Conservation (phyloP, 2,329 filamentous ascomycete genomes). For the Leptosphaerulina australis region DNA sequence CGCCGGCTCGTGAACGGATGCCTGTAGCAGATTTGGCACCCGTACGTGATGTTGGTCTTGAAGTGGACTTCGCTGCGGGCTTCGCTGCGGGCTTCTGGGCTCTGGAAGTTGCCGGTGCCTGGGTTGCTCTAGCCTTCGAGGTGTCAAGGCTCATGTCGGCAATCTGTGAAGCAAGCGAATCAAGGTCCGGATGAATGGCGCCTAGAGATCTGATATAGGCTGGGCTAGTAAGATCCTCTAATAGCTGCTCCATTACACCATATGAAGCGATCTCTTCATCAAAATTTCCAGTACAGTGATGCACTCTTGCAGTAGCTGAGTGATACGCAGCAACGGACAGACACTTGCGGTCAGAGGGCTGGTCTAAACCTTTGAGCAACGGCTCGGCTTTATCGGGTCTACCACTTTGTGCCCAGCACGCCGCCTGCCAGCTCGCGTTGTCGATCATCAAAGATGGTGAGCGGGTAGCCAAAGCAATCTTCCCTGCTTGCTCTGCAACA, state of each 20-base stretch:
- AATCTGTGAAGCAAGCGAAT: slow-evolving; percentile 52
- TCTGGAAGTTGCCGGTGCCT: slow-evolving; percentile 24
- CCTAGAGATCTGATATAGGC: slow-evolving; percentile 40
- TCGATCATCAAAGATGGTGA: slow-evolving; percentile 62
- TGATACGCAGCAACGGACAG: slow-evolving; percentile 60
- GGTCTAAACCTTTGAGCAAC: slow-evolving; percentile 61
- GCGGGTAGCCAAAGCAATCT: slow-evolving; percentile 72
- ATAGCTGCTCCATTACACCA: slow-evolving; percentile 54
- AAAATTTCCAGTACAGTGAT: slow-evolving; percentile 55
- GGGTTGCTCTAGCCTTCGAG: slow-evolving; percentile 10
- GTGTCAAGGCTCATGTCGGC: slow-evolving; percentile 48
- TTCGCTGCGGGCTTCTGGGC: slow-evolving; percentile 33
- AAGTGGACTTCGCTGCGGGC: slow-evolving; percentile 20
- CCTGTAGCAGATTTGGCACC: slow-evolving; percentile 21
- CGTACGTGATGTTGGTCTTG: slow-evolving; percentile 14
- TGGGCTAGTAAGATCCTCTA: slow-evolving; percentile 51
- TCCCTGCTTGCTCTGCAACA: slow-evolving; percentile 82
- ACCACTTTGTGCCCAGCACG: slow-evolving; percentile 58
- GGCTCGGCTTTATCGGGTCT: slow-evolving; percentile 55
- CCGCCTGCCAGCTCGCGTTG: slow-evolving; percentile 53
- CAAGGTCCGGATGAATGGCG: slow-evolving; percentile 35
- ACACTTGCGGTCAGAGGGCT: slow-evolving; percentile 48
- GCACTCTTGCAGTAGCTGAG: slow-evolving; percentile 57
- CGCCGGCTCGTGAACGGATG: slow-evolving; percentile 23
- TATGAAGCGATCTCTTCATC: slow-evolving; percentile 58